Evolutionary conservation across 2,329 filamentous ascomycete genomes (phyloP).

Genomic region (Epichloe gansuensis): DNA sequence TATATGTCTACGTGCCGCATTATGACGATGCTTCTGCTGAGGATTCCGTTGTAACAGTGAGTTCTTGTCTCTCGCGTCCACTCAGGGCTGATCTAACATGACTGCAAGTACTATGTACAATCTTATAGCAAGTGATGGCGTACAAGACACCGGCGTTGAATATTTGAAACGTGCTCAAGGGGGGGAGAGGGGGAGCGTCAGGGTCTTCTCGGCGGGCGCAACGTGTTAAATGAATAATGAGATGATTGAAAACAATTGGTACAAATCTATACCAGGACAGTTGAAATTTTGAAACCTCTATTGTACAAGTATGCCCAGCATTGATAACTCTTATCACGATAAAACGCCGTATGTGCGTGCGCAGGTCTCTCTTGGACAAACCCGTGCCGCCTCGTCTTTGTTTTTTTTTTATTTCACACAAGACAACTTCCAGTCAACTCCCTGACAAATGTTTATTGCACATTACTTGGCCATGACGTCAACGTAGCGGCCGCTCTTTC

Average conservation of each 20-base stretch:
- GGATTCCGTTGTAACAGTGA: constrained; percentile 64
- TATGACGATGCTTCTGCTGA: constrained; percentile 53
- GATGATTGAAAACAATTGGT: neutral
- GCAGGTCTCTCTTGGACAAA: neutral
- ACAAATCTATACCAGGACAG: neutral
- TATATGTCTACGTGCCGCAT: constrained; percentile 69
- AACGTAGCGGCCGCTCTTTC: constrained; percentile 80
- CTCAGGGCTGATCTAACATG: constrained; percentile 11
- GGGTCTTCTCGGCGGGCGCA: neutral
- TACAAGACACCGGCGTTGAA: neutral
- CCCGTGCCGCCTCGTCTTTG: neutral
- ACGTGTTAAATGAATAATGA: neutral
- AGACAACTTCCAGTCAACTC: no score
- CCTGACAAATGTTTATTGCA: no score
- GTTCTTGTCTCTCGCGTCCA: constrained; percentile 13
- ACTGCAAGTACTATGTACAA: constrained; percentile 28
- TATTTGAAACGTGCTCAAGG: neutral
- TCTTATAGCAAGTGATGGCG: constrained; percentile 23
- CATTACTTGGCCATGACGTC: constrained; percentile 77
- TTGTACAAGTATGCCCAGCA: constrained; percentile 5
- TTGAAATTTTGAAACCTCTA: neutral
- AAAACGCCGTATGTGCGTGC: constrained; percentile 2
- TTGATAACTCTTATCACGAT: neutral
- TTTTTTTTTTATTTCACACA: neutral
- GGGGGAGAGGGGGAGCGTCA: neutral